Percentiles rank a stretch among this genome's conserved stretches.
These are phyloP conservation scores for Lippia alba DNA, from an alignment of 305 asterid species.

Conservation along the genomic window DNA sequence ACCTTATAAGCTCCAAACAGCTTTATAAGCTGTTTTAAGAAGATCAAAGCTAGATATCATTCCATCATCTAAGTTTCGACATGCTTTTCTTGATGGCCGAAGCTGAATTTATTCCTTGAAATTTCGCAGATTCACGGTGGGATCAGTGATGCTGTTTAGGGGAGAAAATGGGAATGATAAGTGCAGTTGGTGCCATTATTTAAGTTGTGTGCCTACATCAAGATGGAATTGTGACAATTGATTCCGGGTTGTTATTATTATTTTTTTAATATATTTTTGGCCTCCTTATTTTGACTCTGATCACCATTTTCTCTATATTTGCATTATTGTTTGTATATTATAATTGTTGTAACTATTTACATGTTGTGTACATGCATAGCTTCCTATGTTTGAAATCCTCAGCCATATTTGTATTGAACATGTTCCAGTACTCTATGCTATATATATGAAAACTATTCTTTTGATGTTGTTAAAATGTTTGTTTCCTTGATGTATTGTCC, in stretches of 20 bases:
- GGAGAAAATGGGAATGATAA: slow-evolving; percentile 75
- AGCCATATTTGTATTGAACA: slow-evolving; percentile 8
- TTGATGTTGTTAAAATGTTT: neutral
- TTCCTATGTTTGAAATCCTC: neutral
- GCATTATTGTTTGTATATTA: slow-evolving; percentile 21
- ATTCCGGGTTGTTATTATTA: slow-evolving; percentile 1
- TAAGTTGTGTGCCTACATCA: slow-evolving; percentile 92
- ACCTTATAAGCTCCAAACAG: no score
- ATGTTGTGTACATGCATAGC: slow-evolving; percentile 33
- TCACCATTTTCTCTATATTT: slow-evolving; percentile 11
- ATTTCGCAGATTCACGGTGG: slow-evolving; percentile 62
- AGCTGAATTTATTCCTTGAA: neutral
- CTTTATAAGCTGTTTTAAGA: no score
- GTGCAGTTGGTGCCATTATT: slow-evolving; percentile 89
- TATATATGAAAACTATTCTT: slow-evolving; percentile 1
- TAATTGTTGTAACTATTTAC: slow-evolving; percentile 7
- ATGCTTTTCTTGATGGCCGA: neutral
- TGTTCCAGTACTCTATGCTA: neutral
- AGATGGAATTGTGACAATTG: slow-evolving; percentile 77
- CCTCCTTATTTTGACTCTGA: slow-evolving; percentile 20
- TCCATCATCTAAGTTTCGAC: neutral
- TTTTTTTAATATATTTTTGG: slow-evolving; percentile 19
- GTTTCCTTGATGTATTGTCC: neutral
- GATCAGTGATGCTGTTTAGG: slow-evolving; percentile 72
- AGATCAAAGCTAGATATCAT: no score